A percentile compares a stretch with the other conserved stretches of the same genome.
Evolutionary conservation across 164 flowering plant species (phyloP).

Genomic region (Saururus chinensis): DNA sequence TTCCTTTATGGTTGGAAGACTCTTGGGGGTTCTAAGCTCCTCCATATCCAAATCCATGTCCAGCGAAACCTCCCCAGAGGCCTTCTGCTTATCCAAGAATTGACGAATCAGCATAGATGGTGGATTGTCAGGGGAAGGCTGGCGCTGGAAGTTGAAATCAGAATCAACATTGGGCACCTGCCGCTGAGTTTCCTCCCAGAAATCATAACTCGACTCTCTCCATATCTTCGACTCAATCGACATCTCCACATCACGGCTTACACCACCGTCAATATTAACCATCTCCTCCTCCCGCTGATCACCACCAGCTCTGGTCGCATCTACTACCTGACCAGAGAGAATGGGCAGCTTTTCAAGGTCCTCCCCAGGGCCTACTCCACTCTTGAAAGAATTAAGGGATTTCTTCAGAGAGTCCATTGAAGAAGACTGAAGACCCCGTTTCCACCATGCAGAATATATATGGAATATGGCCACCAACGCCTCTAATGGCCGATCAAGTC

Average conservation of each 20-base stretch:
- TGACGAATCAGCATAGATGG: slow-evolving; percentile 19
- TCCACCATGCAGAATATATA: too few relatives aligned
- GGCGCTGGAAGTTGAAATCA: slow-evolving; percentile 16
- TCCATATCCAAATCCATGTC: slow-evolving; percentile 29
- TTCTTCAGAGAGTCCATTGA: slow-evolving; percentile 4
- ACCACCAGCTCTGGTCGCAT: background rate
- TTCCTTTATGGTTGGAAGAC: slow-evolving; percentile 4
- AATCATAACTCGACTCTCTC: slow-evolving; percentile 30
- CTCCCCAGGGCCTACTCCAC: background rate
- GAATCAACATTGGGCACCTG: background rate
- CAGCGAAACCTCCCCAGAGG: slow-evolving; percentile 13
- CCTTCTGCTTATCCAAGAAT: slow-evolving; percentile 16
- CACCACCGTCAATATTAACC: slow-evolving; percentile 19
- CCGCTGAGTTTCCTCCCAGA: slow-evolving; percentile 13
- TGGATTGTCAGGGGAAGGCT: slow-evolving; percentile 8
- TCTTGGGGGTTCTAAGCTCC: slow-evolving; percentile 8
- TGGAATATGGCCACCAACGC: too few relatives aligned
- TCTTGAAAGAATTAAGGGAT: background rate
- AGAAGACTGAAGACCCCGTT: too few relatives aligned
- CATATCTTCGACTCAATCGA: slow-evolving; percentile 4
- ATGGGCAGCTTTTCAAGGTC: slow-evolving; percentile 15
- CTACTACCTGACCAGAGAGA: slow-evolving; percentile 4
- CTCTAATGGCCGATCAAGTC: too few relatives aligned
- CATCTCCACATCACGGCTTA: slow-evolving; percentile 1
- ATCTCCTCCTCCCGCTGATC: slow-evolving; percentile 10